Evolutionary conservation across 495 filamentous ascomycete genomes (phyloP), one percentile per base, ranked within the genome.

Genomic region (Aspergillus incahuasiensis): DNA sequence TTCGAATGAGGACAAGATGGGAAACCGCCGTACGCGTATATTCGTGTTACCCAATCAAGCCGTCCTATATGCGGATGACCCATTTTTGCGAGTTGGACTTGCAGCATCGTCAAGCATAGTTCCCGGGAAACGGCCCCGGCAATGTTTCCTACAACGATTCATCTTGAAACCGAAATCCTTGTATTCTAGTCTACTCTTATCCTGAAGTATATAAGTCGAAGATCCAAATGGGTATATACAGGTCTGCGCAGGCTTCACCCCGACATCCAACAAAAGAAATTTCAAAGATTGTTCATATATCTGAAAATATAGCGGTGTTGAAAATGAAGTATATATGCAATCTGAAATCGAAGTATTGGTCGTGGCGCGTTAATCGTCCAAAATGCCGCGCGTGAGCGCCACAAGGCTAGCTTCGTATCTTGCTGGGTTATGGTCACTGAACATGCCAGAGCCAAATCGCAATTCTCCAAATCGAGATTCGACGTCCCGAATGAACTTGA

Each of bases 351-450:
- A 45, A 41, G 20, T 16, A 40, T 34, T 13, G 19, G 9, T 56
- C 55, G 38, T 59, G 38, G 42, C 42, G 39, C 52, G 28, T 73
- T 56, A 75, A 54, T 72, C 68, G 63, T 78, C 77, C 57, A 82
- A 67, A 45, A 83, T 74, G 1, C 82, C 81, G 54, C 69, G 76
- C 38, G 67, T 68, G 59, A 85, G 68, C n/a, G 78, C 77, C 54
- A 73, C 75, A 54, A 85, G 64, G 58, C 74, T 79, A 25, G 71
- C 79, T 71, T 91, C 88, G 68, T 91, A 91, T 54, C 82, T 71
- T 28, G 79, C 85, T n/a, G 88, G 87, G 59, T 82, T 88, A 68
- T 91, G 88, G 68, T 91, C 87, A 50, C 79, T 76, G 70, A 91
- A 73, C 86, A 89, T 89, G 30, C 85, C 82, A 32, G 80, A 81